phyloP scores from a whole-genome alignment of 805 yeast genomes.

The Cephaloascus albidus region DNA sequence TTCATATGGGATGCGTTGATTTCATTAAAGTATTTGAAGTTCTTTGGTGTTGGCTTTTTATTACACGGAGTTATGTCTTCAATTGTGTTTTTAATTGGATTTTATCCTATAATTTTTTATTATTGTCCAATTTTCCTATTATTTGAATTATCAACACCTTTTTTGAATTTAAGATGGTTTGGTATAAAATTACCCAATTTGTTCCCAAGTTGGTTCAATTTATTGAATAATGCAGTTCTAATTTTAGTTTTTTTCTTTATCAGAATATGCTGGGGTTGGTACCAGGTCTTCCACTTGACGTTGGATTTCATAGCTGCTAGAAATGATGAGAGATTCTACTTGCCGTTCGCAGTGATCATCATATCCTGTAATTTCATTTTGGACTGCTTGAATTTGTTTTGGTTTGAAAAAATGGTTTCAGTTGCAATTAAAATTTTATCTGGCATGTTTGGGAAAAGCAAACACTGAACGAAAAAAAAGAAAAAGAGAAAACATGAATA shows the following conservation, averaged over 20 bases:
- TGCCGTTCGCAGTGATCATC: constrained; percentile 13
- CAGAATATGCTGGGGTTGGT: constrained; percentile 29
- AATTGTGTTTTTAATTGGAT: constrained; percentile 13
- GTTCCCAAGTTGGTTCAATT: constrained; percentile 15
- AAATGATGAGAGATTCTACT: constrained; percentile 15
- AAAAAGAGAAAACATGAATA: too few species aligned
- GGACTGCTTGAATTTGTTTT: constrained; percentile 21
- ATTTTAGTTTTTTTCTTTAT: constrained; percentile 21
- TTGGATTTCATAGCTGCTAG: constrained; percentile 14
- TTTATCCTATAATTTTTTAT: constrained; percentile 16
- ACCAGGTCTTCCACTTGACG: constrained; percentile 16
- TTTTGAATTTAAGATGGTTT: constrained; percentile 24
- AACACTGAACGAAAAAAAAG: neutral
- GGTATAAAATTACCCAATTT: constrained; percentile 18
- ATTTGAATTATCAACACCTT: constrained; percentile 26
- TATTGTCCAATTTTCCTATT: constrained; percentile 22
- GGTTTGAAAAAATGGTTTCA: constrained; percentile 26
- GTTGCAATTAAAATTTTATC: constrained; percentile 23
- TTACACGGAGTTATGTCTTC: constrained; percentile 25
- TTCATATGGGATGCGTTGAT: constrained; percentile 24
- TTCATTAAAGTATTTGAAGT: constrained; percentile 13
- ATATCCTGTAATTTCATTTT: constrained; percentile 18
- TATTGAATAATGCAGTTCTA: constrained; percentile 20
- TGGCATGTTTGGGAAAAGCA: constrained; percentile 13
- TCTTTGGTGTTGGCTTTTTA: constrained; percentile 22